These are phyloP conservation scores for Mycosphaerelloides madeirae DNA, from an alignment of 2,329 filamentous ascomycete species.

Conservation along the genomic window DNA sequence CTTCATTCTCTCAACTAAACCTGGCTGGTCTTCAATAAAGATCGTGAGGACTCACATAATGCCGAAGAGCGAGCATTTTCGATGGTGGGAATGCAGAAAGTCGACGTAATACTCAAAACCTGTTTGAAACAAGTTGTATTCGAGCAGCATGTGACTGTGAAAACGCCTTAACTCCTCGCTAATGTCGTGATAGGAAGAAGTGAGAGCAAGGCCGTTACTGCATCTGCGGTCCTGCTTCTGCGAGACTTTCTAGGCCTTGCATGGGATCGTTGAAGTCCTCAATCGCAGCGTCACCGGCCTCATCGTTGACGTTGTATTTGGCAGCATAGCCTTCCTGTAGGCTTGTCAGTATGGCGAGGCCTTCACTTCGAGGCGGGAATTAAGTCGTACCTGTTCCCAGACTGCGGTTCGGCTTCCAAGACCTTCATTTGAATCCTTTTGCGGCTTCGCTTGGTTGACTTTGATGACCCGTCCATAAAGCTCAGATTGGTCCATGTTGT, in stretches of 20 bases:
- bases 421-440: constrained; percentile 82
- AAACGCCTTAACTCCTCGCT: constrained; percentile 1
- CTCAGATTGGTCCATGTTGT: constrained; percentile 98
- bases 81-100: too few relatives aligned
- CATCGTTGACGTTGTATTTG: constrained; percentile 76
- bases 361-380: neutral
- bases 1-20: too few relatives aligned
- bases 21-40: too few relatives aligned
- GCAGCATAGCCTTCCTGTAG: constrained; percentile 85
- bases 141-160: too few relatives aligned
- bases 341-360: constrained; percentile 15
- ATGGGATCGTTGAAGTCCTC: constrained; percentile 56
- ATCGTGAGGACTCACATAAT: too few relatives aligned
- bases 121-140: too few relatives aligned
- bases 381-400: constrained; percentile 78
- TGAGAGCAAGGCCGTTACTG: constrained; percentile 46
- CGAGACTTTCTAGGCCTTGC: constrained; percentile 88
- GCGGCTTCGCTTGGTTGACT: constrained; percentile 84
- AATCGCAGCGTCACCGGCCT: constrained; percentile 49
- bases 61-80: too few relatives aligned
- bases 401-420: constrained; percentile 89
- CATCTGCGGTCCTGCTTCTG: constrained; percentile 86
- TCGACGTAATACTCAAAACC: too few relatives aligned
- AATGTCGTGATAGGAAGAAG: neutral
- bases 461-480: constrained; percentile 89